phyloP scores from a whole-genome alignment of 2,329 filamentous ascomycete genomes.

The Colletotrichum kahawae region DNA sequence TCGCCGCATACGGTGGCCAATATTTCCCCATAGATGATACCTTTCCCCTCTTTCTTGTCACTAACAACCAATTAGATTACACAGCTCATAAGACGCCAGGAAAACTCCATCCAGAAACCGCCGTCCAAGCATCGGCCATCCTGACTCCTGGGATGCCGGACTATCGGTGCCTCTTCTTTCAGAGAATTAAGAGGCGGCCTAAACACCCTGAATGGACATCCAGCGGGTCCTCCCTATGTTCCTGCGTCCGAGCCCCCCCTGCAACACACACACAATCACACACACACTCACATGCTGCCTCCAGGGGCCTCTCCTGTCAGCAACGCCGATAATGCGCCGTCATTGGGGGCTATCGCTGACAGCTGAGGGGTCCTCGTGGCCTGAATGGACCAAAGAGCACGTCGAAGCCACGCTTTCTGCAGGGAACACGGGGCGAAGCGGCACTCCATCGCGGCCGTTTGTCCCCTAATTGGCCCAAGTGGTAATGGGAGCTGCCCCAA shows the following conservation, averaged over 20 bases:
- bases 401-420: neutral
- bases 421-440: neutral
- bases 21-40: neutral
- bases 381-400: neutral
- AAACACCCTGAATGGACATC: conserved; percentile 8
- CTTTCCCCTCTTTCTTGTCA: neutral
- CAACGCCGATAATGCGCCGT: neutral
- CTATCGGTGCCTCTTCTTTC: no score
- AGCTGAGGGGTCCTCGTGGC: neutral
- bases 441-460: neutral
- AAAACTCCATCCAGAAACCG: neutral
- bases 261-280: neutral
- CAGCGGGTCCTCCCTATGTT: neutral
- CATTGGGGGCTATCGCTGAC: neutral
- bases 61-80: neutral
- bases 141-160: no score
- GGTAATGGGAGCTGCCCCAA: neutral
- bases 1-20: neutral
- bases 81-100: neutral
- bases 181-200: conserved; percentile 8
- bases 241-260: neutral
- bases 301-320: conserved; percentile 7
- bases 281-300: neutral
- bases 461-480: neutral
- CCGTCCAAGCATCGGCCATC: neutral